A percentile compares a stretch with the other conserved stretches of the same genome.
Conservation (phyloP, 164 flowering plant genomes). For the Amborella trichopoda region DNA sequence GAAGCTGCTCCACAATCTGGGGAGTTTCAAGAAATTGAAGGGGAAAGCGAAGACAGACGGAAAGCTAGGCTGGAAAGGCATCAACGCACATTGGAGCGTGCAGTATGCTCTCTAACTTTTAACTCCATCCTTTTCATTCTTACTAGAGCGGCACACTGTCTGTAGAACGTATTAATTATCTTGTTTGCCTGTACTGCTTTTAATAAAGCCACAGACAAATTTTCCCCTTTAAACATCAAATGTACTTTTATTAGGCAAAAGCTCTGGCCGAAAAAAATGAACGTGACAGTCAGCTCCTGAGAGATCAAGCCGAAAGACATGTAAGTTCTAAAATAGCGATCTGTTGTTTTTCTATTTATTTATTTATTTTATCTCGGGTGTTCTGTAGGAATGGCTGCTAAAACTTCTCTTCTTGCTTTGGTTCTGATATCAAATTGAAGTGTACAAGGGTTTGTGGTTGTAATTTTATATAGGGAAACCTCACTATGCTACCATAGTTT, state of each 20-base stretch:
- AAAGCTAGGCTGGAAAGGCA: constrained; percentile 54
- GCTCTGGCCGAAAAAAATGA: constrained; percentile 84
- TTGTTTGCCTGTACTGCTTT: not conserved
- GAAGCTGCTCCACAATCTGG: constrained; percentile 31
- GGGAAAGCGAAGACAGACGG: constrained; percentile 75
- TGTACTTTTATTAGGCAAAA: constrained; percentile 38
- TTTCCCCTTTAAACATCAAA: constrained; percentile 2
- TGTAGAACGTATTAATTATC: too few relatives aligned
- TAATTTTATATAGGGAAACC: too few relatives aligned
- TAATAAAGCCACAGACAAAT: too few relatives aligned
- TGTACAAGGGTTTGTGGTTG: too few relatives aligned
- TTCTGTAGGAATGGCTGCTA: too few relatives aligned
- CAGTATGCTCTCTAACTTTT: constrained; percentile 27
- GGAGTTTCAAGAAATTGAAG: constrained; percentile 63
- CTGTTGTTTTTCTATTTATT: too few relatives aligned
- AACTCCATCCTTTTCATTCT: too few relatives aligned
- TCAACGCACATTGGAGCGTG: constrained; percentile 46
- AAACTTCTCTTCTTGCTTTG: too few relatives aligned
- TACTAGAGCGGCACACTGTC: too few relatives aligned
- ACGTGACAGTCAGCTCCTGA: constrained; percentile 59
- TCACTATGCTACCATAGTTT: too few relatives aligned
- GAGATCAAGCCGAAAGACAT: constrained; percentile 79
- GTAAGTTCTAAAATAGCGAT: constrained; percentile 38
- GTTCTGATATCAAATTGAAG: too few relatives aligned
- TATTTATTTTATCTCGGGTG: too few relatives aligned